Base-by-base conservation (phyloP, 257 asterid species). In the Galeopsis tetrahit region DNA sequence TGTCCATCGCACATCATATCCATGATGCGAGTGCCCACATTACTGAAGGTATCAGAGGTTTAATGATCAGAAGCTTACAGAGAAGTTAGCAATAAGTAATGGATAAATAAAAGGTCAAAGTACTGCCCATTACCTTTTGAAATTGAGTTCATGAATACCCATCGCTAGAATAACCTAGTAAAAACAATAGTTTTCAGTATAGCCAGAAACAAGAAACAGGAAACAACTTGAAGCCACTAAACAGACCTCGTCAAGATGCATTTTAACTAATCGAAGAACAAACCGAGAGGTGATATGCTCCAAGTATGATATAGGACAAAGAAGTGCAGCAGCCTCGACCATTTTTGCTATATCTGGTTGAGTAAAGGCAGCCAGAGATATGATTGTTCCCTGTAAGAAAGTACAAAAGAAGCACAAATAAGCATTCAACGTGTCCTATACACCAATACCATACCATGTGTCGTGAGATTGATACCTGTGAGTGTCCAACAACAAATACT, bases 301-400 rank as follows among this genome's bases (percentile, higher is more conserved):
- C 85, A 95, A 80, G 75, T 86, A 90, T 40, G 99, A 85, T 78
- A 92, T 95, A 21, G 99, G 99, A 70, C 88, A 92, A 74, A 95
- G 95, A 81, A 92, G 94, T 21, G 99, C 99, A 42, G 99, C 96
- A 69, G 96, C 99, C 85, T 83, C 80, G 72, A 95, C 92, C 97
- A 90, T 90, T 75, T 82, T 70, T 28, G 81, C 89, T 63, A 92
- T 86, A 78, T 86, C 87, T 52, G 98, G 97, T 72, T 87, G 95
- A 65, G 99, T 88, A 38, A 95, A 80, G 64, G 98, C 99, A 72
- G 99, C 98, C 75, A 95, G 83, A 73, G 99, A 95, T 69, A 92
- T 90, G 63, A 95, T 95, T 75, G 99, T 92, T 76, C 99, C 99
- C 99, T 94, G 83, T 53, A 70, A 32, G 56, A 10, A 32, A 51